A percentile compares a stretch with the other conserved stretches of the same genome.
phyloP scores from a whole-genome alignment of 1,284 basidiomycete species.

The Trametes polyzona region DNA sequence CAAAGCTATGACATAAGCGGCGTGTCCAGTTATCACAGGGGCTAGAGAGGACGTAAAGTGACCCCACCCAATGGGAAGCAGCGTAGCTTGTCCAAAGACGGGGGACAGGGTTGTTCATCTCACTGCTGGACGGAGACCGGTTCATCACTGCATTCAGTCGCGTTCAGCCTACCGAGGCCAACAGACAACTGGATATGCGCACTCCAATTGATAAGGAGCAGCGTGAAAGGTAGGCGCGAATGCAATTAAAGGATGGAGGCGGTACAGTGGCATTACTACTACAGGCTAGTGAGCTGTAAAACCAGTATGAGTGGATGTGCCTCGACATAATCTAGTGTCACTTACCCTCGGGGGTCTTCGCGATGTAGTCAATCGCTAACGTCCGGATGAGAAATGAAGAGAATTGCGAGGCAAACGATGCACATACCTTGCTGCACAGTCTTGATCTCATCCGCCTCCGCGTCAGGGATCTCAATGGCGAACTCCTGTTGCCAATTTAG shows the following conservation, averaged over 20 bases:
- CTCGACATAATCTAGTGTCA: neutral
- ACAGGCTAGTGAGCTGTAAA: conserved; percentile 32
- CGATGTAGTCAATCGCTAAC: conserved; percentile 95
- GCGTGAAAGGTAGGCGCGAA: conserved; percentile 13
- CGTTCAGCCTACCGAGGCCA: conserved; percentile 10
- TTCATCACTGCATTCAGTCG: conserved; percentile 14
- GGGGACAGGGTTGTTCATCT: conserved; percentile 6
- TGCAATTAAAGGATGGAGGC: conserved; percentile 20
- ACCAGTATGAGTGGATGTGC: conserved; percentile 4
- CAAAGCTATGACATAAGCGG: conserved; percentile 21
- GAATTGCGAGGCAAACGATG: conserved; percentile 2
- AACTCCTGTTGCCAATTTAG: conserved; percentile 63
- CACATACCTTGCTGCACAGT: conserved; percentile 88
- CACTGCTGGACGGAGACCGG: conserved; percentile 11
- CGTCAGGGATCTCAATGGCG: conserved; percentile 93
- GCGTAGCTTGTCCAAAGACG: conserved; percentile 4
- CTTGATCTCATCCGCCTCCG: conserved; percentile 97
- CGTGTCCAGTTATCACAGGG: conserved; percentile 21
- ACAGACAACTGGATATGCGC: conserved; percentile 7
- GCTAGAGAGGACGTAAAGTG: conserved; percentile 17
- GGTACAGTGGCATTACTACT: conserved; percentile 23
- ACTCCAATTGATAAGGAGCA: conserved; percentile 10
- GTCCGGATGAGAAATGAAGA: conserved; percentile 1
- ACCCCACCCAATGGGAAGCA: conserved; percentile 15
- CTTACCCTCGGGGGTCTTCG: conserved; percentile 90